These are phyloP conservation scores for Pterocarpus santalinus DNA, from an alignment of 306 rosid species.

Conservation along the genomic window DNA sequence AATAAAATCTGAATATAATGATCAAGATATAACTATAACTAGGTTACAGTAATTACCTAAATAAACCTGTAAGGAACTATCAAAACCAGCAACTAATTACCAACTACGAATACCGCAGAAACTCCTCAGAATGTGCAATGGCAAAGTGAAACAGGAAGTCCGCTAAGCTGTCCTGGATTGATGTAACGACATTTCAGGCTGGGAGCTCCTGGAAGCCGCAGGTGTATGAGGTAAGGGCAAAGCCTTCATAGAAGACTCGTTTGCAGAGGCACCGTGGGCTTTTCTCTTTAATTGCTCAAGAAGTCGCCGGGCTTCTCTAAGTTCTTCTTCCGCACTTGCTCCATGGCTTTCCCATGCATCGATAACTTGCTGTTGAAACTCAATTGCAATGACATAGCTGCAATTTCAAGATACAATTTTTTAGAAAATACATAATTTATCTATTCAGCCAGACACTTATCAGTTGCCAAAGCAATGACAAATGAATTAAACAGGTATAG, in stretches of 20 bases:
- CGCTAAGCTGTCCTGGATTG: conserved; percentile 37
- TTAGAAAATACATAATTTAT: neutral
- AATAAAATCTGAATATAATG: conserved; percentile 23
- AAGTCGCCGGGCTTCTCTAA: conserved; percentile 71
- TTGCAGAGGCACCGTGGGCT: conserved; percentile 57
- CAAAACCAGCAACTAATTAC: conserved; percentile 37
- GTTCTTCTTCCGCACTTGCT: conserved; percentile 77
- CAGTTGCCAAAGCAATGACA: conserved; percentile 12
- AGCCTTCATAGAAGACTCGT: conserved; percentile 61
- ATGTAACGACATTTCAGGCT: conserved; percentile 40
- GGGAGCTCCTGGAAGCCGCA: conserved; percentile 52
- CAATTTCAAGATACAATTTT: conserved; percentile 48
- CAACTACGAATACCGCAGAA: conserved; percentile 29
- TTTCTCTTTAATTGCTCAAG: conserved; percentile 72
- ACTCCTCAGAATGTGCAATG: conserved; percentile 30
- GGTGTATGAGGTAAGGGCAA: conserved; percentile 66
- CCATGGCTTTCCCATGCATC: conserved; percentile 98
- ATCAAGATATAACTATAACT: neutral
- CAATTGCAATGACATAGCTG: conserved; percentile 82
- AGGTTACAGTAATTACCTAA: conserved; percentile 31
- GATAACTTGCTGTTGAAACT: conserved; percentile 84
- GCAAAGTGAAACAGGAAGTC: conserved; percentile 16
- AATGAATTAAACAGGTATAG: conserved; percentile 15
- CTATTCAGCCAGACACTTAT: neutral
- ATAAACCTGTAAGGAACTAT: conserved; percentile 30